Evolutionary conservation across 208 protist species (phyloP), one percentile per base, ranked within the genome.

Genomic region (Trypanosomatidae sp.): DNA sequence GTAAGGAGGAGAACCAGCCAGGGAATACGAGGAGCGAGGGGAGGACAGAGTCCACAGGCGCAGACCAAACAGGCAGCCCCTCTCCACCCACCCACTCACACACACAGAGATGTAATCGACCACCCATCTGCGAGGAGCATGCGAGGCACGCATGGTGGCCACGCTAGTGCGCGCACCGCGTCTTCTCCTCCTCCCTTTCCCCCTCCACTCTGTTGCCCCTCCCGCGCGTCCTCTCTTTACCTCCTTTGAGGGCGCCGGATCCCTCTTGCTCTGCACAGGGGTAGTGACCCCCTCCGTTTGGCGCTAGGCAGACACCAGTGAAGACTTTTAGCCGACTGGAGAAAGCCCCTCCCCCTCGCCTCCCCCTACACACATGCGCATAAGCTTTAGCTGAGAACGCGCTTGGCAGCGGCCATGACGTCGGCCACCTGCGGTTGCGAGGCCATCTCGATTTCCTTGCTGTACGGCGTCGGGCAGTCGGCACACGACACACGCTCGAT

Each of bases 401-500:
- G 92, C 74, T 87, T 89, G 55, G 89, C 89, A 43, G 85, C 92
- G 13, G 90, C 89, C 53, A 93, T 39, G 13, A 96, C 87, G 70
- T 96, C 90, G 25, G 73, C 46, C 33, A 96, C 87, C 84, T 96
- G 92, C 39, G 92, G 92, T 84, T 94, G 88, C 19, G 90, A 96
- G 2, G 92, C 88, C 62, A 71, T 28, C 79, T 99, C 99, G 25
- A 99, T 81, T 25, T 94, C 90, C 74, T 95, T 93, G 59, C 97
- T 91, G 86, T 99, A 99, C 49, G 99, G 98, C 85, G 98, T 99
- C 59, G 99, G 99, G 41, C 99, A 93, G 85, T 99, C 99, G 30
- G 97, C 98, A 71, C 98, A 98, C 44, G 97, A 94, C 39, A 99
- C 88, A 50, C 98, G 93, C 83, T 98, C 93, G 62, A 98, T 92